Percentiles rank a stretch among this genome's conserved stretches.
phyloP scores from a whole-genome alignment of 345 rosid genomes.

The Lepidium sativum region DNA sequence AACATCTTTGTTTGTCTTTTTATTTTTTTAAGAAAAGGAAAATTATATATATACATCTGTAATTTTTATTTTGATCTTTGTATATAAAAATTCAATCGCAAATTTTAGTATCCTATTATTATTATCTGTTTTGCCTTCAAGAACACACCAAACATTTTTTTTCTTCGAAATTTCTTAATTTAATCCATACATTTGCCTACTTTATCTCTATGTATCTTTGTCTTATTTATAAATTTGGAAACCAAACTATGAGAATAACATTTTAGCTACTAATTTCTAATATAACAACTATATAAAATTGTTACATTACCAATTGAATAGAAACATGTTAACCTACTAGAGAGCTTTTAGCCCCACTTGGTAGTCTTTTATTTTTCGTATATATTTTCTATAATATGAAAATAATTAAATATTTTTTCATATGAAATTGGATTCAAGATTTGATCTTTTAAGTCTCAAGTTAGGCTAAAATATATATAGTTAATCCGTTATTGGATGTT shows the following conservation, averaged over 20 bases:
- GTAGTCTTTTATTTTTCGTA: background rate
- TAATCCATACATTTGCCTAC: slow-evolving; percentile 20
- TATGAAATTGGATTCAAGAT: background rate
- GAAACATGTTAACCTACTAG: slow-evolving; percentile 23
- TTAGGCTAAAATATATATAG: background rate
- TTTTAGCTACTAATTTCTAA: slow-evolving; percentile 11
- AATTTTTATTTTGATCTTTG: slow-evolving; percentile 3
- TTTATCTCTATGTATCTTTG: slow-evolving; percentile 13
- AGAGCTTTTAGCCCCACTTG: slow-evolving; percentile 21
- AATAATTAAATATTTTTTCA: background rate
- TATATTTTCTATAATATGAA: background rate
- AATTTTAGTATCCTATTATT: background rate
- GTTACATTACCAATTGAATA: slow-evolving; percentile 10
- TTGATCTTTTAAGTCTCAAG: background rate
- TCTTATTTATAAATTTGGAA: slow-evolving; percentile 14
- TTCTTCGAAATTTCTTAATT: background rate
- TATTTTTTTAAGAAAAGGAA: background rate
- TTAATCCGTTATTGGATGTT: background rate
- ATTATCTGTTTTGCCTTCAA: slow-evolving; percentile 21
- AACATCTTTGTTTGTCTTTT: slow-evolving; percentile 13
- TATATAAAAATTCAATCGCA: background rate
- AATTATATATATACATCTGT: background rate
- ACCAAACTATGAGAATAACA: slow-evolving; percentile 26
- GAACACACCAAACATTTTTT: slow-evolving; percentile 19
- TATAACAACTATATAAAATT: slow-evolving; percentile 13